Conservation (phyloP, 768 basidiomycete genomes). For the Leccinum broughii region DNA sequence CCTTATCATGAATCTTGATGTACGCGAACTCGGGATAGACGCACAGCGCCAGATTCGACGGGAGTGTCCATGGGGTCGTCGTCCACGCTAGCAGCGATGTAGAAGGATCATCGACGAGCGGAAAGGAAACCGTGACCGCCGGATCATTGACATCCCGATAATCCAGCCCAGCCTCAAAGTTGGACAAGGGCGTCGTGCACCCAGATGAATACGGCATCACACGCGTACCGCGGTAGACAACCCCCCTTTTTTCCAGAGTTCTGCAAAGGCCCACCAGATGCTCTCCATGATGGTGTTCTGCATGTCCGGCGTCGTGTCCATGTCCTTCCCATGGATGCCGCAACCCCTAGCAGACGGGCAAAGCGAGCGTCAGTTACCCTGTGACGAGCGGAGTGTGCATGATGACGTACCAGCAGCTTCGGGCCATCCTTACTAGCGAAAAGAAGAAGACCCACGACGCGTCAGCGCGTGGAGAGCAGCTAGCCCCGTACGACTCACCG, state of each 20-base stretch:
- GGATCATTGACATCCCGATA: constrained; percentile 96
- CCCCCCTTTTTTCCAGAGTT: constrained; percentile 85
- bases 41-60: constrained; percentile 92
- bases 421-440: constrained; percentile 67
- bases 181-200: constrained; percentile 92
- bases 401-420: constrained; percentile 58
- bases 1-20: constrained; percentile 93
- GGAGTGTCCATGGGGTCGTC: constrained; percentile 98
- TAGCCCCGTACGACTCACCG: constrained; percentile 53
- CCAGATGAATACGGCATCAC: constrained; percentile 99
- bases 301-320: constrained; percentile 43
- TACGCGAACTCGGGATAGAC: constrained; percentile 97
- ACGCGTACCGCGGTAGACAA: constrained; percentile 90
- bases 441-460: background rate
- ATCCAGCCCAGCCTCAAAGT: constrained; percentile 93
- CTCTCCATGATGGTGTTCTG: constrained; percentile 78
- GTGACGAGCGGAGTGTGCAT: background rate
- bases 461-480: constrained; percentile 1
- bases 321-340: constrained; percentile 69
- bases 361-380: background rate
- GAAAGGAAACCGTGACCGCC: constrained; percentile 91
- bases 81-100: constrained; percentile 97
- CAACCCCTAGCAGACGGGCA: constrained; percentile 41
- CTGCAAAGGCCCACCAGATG: constrained; percentile 98
- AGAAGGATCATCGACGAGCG: constrained; percentile 86